These are phyloP conservation scores for Solanum chiquidenum DNA, from an alignment of 257 asterid genomes.

Conservation along the genomic window DNA sequence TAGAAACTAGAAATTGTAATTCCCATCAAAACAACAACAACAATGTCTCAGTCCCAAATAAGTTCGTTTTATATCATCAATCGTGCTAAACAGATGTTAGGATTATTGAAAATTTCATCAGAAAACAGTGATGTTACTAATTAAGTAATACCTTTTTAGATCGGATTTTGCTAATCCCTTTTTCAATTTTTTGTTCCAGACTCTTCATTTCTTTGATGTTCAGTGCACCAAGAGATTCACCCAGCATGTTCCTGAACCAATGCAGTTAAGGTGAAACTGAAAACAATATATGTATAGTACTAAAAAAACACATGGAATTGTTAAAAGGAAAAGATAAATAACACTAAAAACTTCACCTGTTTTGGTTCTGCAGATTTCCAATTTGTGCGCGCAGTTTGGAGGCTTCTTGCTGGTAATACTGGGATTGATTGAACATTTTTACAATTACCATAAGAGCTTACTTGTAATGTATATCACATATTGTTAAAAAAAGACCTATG, in stretches of 20 bases:
- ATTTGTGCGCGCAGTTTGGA: conserved; percentile 67
- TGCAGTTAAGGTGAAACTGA: not conserved
- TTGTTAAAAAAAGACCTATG: not conserved
- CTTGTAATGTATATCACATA: not conserved
- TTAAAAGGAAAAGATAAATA: not conserved
- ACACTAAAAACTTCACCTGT: conserved; percentile 30
- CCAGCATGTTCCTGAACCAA: conserved; percentile 56
- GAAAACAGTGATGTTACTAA: not conserved
- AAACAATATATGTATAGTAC: not conserved
- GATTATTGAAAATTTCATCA: not conserved
- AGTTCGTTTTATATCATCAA: not conserved
- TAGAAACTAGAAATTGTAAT: not conserved
- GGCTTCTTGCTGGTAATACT: conserved; percentile 94
- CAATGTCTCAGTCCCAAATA: not conserved
- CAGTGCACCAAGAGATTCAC: conserved; percentile 56
- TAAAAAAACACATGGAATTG: not conserved
- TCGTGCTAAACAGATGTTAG: not conserved
- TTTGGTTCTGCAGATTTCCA: conserved; percentile 62
- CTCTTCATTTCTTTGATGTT: conserved; percentile 49
- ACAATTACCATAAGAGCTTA: not conserved
- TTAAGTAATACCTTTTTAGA: conserved; percentile 49
- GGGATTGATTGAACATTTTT: not conserved
- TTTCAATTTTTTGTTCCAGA: conserved; percentile 62
- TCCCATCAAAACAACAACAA: not conserved
- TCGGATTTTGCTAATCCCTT: conserved; percentile 60